These are phyloP conservation scores for Starmerella bombicola DNA, from an alignment of 805 yeast genomes.

Conservation along the genomic window DNA sequence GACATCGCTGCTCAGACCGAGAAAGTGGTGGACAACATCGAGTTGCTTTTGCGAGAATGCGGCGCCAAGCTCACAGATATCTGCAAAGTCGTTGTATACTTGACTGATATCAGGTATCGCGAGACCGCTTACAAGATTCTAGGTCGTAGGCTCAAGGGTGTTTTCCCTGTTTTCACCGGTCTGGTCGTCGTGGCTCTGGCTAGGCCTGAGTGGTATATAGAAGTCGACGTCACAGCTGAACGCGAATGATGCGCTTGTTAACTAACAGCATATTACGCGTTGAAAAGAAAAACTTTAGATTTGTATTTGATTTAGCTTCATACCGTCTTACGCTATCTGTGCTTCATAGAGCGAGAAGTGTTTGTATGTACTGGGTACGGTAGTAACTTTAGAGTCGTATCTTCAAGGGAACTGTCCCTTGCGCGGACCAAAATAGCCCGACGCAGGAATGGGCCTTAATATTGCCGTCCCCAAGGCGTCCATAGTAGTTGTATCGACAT, in stretches of 20 bases:
- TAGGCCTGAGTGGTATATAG: slow-evolving; percentile 20
- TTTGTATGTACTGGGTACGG: no score
- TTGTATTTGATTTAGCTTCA: no score
- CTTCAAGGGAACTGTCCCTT: slow-evolving; percentile 18
- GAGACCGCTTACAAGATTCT: slow-evolving; percentile 18
- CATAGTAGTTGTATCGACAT: slow-evolving; percentile 5
- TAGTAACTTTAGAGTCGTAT: no score
- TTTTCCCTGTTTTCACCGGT: slow-evolving; percentile 20
- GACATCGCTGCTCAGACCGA: slow-evolving; percentile 19
- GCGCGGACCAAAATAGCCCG: slow-evolving; percentile 27
- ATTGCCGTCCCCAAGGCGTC: slow-evolving; percentile 14
- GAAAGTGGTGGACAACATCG: slow-evolving; percentile 19
- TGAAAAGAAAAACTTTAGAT: no score
- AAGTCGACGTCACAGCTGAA: slow-evolving; percentile 20
- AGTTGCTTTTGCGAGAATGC: slow-evolving; percentile 15
- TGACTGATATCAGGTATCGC: slow-evolving; percentile 18
- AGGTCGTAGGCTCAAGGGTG: slow-evolving; percentile 18
- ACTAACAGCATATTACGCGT: no score
- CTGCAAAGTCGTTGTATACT: slow-evolving; percentile 19
- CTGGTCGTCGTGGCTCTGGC: slow-evolving; percentile 20
- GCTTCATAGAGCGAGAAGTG: no score
- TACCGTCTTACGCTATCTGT: no score
- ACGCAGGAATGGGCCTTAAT: slow-evolving; percentile 15
- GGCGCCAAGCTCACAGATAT: slow-evolving; percentile 16
- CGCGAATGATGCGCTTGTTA: slow-evolving; percentile 2